Percentiles rank a stretch among this genome's conserved stretches.
Conservation (phyloP, 495 filamentous ascomycete species). For the Trichoderma virens region DNA sequence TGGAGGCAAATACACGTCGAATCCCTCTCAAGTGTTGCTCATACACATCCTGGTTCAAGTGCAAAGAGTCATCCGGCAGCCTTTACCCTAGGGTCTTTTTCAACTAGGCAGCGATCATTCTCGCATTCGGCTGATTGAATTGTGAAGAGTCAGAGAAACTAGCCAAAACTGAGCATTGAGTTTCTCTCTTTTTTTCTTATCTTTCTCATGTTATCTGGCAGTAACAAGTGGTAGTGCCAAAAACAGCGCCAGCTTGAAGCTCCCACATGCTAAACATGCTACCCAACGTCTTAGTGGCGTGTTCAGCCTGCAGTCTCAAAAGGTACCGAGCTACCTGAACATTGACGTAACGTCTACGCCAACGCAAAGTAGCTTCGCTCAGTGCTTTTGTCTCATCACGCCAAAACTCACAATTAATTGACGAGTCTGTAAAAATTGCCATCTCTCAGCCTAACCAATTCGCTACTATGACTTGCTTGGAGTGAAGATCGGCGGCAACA, state of each 20-base stretch:
- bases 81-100: too few species aligned
- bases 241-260: not conserved
- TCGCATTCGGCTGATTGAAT: too few species aligned
- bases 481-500: not conserved
- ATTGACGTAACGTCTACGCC: slow-evolving; percentile 6
- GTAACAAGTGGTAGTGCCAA: not conserved
- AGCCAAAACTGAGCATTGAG: too few species aligned
- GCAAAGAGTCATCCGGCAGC: too few species aligned
- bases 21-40: too few species aligned
- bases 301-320: not conserved
- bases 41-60: too few species aligned
- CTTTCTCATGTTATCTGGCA: too few species aligned
- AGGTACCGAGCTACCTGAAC: not conserved
- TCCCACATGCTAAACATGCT: not conserved
- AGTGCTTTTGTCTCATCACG: not conserved
- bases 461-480: not conserved
- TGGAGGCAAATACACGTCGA: too few species aligned
- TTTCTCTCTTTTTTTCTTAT: too few species aligned
- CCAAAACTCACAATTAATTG: not conserved
- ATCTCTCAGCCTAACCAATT: not conserved
- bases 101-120: too few species aligned
- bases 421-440: not conserved
- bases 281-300: not conserved
- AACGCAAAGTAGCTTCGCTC: not conserved
- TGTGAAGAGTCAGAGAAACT: too few species aligned